Evolutionary conservation across 768 basidiomycete species (phyloP).

Genomic region (Pleurotus ostreatus): DNA sequence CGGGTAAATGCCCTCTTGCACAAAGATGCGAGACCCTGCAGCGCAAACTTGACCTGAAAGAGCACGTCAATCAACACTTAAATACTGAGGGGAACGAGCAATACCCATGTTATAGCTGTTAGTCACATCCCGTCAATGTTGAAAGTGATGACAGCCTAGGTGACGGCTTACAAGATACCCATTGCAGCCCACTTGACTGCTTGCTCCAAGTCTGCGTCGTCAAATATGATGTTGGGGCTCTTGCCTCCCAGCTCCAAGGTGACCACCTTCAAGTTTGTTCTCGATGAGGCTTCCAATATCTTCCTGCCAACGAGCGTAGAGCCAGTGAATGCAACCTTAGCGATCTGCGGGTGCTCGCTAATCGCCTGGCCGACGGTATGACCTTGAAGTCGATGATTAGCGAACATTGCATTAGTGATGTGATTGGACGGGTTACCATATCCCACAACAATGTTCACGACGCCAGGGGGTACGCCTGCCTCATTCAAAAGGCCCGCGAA

Average conservation of each 20-base stretch:
- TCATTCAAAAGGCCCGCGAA: constrained; percentile 50
- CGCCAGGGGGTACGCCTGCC: constrained; percentile 75
- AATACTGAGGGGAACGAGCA: background rate
- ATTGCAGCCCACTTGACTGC: constrained; percentile 62
- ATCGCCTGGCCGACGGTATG: constrained; percentile 65
- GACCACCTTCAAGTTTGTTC: constrained; percentile 72
- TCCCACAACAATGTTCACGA: constrained; percentile 68
- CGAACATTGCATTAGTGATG: background rate
- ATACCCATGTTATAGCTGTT: constrained; percentile 25
- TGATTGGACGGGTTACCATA: constrained; percentile 35
- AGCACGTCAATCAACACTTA: constrained; percentile 34
- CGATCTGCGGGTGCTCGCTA: constrained; percentile 55
- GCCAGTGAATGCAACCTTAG: constrained; percentile 79
- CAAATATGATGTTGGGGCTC: constrained; percentile 59
- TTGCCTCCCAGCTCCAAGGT: constrained; percentile 75
- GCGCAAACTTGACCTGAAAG: constrained; percentile 74
- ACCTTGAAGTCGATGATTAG: constrained; percentile 16
- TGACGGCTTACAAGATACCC: constrained; percentile 56
- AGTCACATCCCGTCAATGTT: too few relatives aligned
- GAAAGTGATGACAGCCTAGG: background rate
- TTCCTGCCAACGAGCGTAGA: constrained; percentile 68
- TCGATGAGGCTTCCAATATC: constrained; percentile 66
- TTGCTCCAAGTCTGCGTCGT: constrained; percentile 60
- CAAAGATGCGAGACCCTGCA: constrained; percentile 79
- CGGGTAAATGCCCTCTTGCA: constrained; percentile 79